phyloP scores from a whole-genome alignment of 441 rosid genomes.

The Viola pubescens region DNA sequence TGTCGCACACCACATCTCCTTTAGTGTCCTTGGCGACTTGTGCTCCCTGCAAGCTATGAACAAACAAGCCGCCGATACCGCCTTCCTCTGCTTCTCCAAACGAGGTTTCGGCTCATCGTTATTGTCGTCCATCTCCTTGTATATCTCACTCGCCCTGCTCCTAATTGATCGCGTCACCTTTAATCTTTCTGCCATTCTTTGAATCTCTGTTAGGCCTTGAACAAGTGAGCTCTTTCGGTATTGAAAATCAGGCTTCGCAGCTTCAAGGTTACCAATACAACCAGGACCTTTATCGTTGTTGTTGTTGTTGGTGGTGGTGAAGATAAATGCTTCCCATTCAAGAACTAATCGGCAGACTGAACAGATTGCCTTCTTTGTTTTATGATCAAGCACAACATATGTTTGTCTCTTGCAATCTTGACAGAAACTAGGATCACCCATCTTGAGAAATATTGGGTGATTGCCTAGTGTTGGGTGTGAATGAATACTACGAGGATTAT shows the following conservation, averaged over 20 bases:
- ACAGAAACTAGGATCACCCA: slow-evolving; percentile 7
- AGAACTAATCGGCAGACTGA: slow-evolving; percentile 9
- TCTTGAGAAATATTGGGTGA: not conserved
- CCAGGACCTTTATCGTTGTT: slow-evolving; percentile 8
- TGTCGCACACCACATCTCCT: not conserved
- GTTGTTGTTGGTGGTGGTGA: slow-evolving; percentile 2
- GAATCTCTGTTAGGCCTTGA: not conserved
- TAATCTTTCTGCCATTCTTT: slow-evolving; percentile 7
- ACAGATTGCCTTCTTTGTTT: not conserved
- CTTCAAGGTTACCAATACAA: not conserved
- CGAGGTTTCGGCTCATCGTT: not conserved
- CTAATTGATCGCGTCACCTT: not conserved
- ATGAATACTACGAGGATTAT: no score
- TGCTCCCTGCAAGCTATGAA: slow-evolving; percentile 17
- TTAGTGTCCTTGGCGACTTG: not conserved
- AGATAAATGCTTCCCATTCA: slow-evolving; percentile 6
- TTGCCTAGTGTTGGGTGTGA: not conserved
- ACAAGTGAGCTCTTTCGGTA: not conserved
- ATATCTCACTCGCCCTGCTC: slow-evolving; percentile 13
- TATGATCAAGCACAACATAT: not conserved
- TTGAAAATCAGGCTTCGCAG: not conserved
- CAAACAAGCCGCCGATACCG: slow-evolving; percentile 9
- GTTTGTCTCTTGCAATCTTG: slow-evolving; percentile 3
- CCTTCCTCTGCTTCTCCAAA: slow-evolving; percentile 5
- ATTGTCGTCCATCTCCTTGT: slow-evolving; percentile 1